Conservation (phyloP, 139 green algal genomes). For the Tetraselmis chui region DNA sequence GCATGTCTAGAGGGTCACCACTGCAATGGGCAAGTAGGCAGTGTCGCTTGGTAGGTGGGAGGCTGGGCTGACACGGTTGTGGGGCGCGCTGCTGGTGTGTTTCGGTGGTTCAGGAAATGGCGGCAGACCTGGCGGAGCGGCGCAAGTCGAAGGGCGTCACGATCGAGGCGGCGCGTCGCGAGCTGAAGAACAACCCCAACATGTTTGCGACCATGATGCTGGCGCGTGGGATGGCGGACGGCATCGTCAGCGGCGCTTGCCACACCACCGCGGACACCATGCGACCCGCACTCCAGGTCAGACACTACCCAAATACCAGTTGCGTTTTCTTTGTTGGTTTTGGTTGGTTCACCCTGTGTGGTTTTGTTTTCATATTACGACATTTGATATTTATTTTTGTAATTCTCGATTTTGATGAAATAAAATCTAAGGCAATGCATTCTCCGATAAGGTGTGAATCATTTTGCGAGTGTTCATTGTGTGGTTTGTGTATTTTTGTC, state of each 20-base stretch:
- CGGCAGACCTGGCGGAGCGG: conserved; percentile 44
- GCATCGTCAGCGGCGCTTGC: conserved; percentile 79
- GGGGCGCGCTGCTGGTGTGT: neutral
- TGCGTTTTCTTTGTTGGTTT: too few species aligned
- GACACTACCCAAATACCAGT: too few species aligned
- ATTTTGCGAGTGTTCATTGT: neutral
- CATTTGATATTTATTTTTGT: too few species aligned
- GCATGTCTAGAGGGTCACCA: neutral
- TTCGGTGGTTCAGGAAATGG: conserved; percentile 33
- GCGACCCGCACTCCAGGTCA: conserved; percentile 80
- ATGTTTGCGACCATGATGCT: conserved; percentile 78
- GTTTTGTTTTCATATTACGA: too few species aligned
- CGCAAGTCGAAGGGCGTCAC: conserved; percentile 70
- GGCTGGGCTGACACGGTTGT: neutral
- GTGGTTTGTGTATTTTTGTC: neutral
- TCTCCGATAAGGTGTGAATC: neutral
- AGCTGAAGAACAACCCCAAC: conserved; percentile 49
- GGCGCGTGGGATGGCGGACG: conserved; percentile 61
- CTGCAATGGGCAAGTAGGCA: neutral
- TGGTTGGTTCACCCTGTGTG: too few species aligned
- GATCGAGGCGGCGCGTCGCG: conserved; percentile 50
- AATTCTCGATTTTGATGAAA: too few species aligned
- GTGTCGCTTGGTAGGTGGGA: neutral
- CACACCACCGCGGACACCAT: conserved; percentile 89
- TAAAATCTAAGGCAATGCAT: conserved; percentile 14